These are phyloP conservation scores for Saprolegnia parasitica DNA, from an alignment of 352 stramenopile species.

Conservation along the genomic window DNA sequence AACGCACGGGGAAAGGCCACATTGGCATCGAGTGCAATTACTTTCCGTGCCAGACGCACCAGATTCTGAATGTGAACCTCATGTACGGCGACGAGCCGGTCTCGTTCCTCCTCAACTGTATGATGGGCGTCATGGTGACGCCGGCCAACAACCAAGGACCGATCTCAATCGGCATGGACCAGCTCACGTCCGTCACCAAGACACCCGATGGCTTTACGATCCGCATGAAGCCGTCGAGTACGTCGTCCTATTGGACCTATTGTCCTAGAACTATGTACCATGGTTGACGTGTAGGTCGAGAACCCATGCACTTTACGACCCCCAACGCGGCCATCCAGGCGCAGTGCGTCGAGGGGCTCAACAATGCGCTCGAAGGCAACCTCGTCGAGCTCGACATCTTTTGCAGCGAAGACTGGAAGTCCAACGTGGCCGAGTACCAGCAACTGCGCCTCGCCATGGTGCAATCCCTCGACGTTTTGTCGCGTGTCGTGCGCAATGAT, in stretches of 20 bases:
- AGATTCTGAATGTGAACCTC: constrained; percentile 68
- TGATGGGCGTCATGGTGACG: constrained; percentile 80
- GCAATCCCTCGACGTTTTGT: constrained; percentile 36
- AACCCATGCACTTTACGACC: constrained; percentile 4
- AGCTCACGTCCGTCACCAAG: not conserved
- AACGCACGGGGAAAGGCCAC: constrained; percentile 36
- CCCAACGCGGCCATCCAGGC: constrained; percentile 49
- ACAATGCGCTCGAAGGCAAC: constrained; percentile 74
- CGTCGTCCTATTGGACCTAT: not conserved
- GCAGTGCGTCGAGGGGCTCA: constrained; percentile 61
- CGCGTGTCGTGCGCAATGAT: not conserved
- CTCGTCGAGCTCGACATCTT: constrained; percentile 82
- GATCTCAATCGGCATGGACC: constrained; percentile 32
- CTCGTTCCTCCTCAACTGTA: constrained; percentile 72
- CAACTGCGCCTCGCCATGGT: constrained; percentile 53
- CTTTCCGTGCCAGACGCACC: constrained; percentile 78
- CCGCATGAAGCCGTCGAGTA: not conserved
- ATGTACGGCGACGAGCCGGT: constrained; percentile 80
- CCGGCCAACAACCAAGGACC: constrained; percentile 41
- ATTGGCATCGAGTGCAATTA: constrained; percentile 83
- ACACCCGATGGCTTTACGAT: not conserved
- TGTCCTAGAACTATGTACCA: not conserved
- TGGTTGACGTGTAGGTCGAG: constrained; percentile 1
- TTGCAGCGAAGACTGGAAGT: constrained; percentile 85
- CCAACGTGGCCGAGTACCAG: constrained; percentile 79